Evolutionary conservation across 2,329 filamentous ascomycete species (phyloP).

Genomic region (Pestalotiopsis sp.): DNA sequence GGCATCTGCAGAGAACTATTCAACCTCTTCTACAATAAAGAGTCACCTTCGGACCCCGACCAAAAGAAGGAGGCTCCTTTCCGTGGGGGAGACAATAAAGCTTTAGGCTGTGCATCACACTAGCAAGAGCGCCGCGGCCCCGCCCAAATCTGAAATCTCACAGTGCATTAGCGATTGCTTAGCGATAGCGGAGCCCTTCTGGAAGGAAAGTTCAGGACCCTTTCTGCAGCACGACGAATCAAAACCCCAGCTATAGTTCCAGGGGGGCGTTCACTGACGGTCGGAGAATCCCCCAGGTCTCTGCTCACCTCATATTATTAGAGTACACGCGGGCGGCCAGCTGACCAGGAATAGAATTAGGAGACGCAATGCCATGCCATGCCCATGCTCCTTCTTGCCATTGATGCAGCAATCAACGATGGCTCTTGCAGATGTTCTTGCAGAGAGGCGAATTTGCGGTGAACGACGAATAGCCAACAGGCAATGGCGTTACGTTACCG

Average conservation of each 20-base stretch:
- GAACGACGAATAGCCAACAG: neutral
- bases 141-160: conserved; percentile 2
- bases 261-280: neutral
- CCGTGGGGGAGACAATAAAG: neutral
- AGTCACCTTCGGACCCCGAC: neutral
- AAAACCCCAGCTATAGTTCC: neutral
- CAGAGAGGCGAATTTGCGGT: neutral
- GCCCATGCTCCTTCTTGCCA: neutral
- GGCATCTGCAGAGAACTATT: neutral
- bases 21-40: neutral
- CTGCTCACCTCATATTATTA: neutral
- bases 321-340: neutral
- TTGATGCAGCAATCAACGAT: neutral
- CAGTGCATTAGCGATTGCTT: neutral
- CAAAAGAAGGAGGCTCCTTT: neutral
- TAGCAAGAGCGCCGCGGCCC: neutral
- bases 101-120: neutral
- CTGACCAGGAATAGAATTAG: neutral
- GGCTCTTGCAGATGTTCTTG: neutral
- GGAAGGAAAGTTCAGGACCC: conserved; percentile 3
- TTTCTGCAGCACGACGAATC: conserved; percentile 5
- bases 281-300: neutral
- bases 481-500: neutral
- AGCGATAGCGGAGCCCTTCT: conserved; percentile 3
- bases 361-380: too few relatives aligned